Evolutionary conservation across 78 protist genomes (phyloP).

Genomic region (Chrysochromulina tobinii): DNA sequence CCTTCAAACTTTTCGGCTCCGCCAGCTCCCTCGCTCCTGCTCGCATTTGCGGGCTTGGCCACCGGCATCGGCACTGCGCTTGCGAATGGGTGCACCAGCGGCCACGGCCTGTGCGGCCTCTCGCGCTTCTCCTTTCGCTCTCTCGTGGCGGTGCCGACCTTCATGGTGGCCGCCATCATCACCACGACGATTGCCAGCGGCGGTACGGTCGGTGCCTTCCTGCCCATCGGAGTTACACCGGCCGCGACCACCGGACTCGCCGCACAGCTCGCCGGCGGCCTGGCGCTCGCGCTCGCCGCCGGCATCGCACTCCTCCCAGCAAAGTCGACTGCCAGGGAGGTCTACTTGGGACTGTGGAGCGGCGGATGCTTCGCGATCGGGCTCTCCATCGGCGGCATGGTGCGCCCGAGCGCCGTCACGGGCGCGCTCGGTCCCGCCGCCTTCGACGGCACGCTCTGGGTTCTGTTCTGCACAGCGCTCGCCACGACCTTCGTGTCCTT

Average conservation of each 20-base stretch:
- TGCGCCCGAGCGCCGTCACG: not conserved
- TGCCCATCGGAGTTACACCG: not conserved
- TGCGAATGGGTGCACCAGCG: constrained; percentile 49
- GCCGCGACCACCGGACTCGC: not conserved
- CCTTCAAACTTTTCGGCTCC: not conserved
- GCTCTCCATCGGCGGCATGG: constrained; percentile 25
- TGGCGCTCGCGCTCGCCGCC: not conserved
- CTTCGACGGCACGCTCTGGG: not conserved
- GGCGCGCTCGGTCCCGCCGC: not conserved
- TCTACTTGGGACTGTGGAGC: not conserved
- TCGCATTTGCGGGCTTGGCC: constrained; percentile 5
- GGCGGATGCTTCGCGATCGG: constrained; percentile 29
- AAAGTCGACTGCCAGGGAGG: not conserved
- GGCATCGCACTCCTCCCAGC: no score
- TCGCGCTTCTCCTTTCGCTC: constrained; percentile 38
- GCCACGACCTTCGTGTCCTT: not conserved
- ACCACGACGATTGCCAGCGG: not conserved
- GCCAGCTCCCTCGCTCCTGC: not conserved
- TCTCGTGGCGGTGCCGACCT: not conserved
- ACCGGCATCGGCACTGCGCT: constrained; percentile 41
- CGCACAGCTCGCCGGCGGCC: not conserved
- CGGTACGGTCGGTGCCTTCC: not conserved
- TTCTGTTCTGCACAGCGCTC: not conserved
- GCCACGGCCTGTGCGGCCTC: constrained; percentile 49
- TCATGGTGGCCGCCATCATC: not conserved